phyloP scores from a whole-genome alignment of 2,329 filamentous ascomycete species.

The Orbilia brochopaga region DNA sequence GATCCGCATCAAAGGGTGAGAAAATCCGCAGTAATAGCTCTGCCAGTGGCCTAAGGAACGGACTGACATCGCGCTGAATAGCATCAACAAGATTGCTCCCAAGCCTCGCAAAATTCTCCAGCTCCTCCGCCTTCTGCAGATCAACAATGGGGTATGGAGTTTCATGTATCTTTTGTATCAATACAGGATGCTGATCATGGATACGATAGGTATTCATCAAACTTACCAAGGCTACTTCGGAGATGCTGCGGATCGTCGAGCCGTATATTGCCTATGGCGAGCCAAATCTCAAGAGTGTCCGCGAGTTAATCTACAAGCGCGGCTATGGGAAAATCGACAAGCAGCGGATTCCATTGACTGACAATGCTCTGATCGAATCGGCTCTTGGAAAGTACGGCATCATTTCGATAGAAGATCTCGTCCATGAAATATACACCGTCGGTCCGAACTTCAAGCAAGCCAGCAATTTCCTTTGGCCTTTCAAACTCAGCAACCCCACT shows the following conservation, averaged over 20 bases:
- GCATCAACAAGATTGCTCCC: slow-evolving; percentile 99
- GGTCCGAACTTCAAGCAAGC: slow-evolving; percentile 99
- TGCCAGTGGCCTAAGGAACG: slow-evolving; percentile 56
- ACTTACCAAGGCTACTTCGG: slow-evolving; percentile 94
- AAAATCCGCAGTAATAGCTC: not conserved
- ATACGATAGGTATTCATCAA: slow-evolving; percentile 74
- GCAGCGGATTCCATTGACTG: slow-evolving; percentile 93
- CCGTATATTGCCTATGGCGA: slow-evolving; percentile 99
- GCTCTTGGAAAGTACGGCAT: slow-evolving; percentile 97
- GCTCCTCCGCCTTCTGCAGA: slow-evolving; percentile 98
- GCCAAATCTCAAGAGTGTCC: slow-evolving; percentile 98
- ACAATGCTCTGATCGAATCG: slow-evolving; percentile 98
- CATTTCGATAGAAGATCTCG: slow-evolving; percentile 98
- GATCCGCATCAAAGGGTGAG: slow-evolving; percentile 93
- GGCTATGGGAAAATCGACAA: slow-evolving; percentile 99
- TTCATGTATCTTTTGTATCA: not conserved
- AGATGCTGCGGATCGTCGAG: slow-evolving; percentile 98
- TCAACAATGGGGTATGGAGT: slow-evolving; percentile 84
- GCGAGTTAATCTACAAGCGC: slow-evolving; percentile 99
- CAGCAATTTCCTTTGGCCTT: slow-evolving; percentile 99
- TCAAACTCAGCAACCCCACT: slow-evolving; percentile 98
- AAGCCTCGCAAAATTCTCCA: slow-evolving; percentile 99
- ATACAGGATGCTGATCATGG: not conserved
- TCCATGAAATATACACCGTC: slow-evolving; percentile 99
- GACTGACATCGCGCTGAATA: slow-evolving; percentile 55